Base-by-base conservation (phyloP, 164 flowering plant species). In the Nelumbo lutea region DNA sequence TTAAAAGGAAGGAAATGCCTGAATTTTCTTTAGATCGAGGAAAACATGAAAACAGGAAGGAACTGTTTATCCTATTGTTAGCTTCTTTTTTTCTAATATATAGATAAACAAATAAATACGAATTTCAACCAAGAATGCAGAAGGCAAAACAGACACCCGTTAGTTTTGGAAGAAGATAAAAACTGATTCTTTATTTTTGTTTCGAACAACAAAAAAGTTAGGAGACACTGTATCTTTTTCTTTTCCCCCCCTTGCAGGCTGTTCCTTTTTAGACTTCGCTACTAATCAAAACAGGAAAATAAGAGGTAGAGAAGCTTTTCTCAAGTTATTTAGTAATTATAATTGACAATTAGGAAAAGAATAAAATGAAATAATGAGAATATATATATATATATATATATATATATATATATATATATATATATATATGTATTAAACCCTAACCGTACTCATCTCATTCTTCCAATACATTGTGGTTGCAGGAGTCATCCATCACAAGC, bases 401-500 rank as follows among this genome's bases (percentile, higher is more conserved):
- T 8, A 51, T 51, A n/a, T n/a, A n/a, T n/a, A n/a, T n/a, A n/a
- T 8, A 51, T 51, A 51, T 51, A 14, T 1, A 3, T 51, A 3
- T 51, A 51, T 8, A 51, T 51, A 51, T 10, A 73, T 51, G 3
- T 8, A 51, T 51, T 8, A 2, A 73, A 73, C 51, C 64, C 67
- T 68, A 68, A 65, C 53, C 58, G 65, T 70, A 68, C 43, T 3
- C 11, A 57, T 52, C 44, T 51, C 48, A 50, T 60, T 55, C 62
- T 43, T 62, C 10, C 13, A 39, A 47, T 60, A 8, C 11, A 13
- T 51, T 40, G 13, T 42, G 42, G 5, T 74, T 73, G 83, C 83
- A 85, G 89, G 89, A 82, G 67, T 75, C 86, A 69, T 76, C 86
- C 67, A 82, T 83, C 70, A 62, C 80, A 73, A 88, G 79, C 76